Conservation (phyloP, 768 basidiomycete genomes). For the Terana coerulea region DNA sequence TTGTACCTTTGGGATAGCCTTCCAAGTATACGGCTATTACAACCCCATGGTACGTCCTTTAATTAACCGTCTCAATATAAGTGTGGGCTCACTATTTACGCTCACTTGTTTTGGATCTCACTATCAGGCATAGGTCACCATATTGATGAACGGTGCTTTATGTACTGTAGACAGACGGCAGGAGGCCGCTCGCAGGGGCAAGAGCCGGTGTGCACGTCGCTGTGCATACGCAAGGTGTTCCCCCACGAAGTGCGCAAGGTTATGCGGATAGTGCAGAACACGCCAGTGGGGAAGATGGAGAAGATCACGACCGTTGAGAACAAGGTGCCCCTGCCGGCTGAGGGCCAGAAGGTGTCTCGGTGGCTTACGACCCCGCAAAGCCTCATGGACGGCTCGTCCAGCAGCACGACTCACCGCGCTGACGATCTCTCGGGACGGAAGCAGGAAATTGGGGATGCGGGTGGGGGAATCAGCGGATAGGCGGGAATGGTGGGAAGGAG, state of each 20-base stretch:
- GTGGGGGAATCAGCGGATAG: too few species aligned
- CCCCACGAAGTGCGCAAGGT: slow-evolving; percentile 28
- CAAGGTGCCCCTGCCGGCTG: slow-evolving; percentile 59
- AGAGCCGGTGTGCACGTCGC: slow-evolving; percentile 31
- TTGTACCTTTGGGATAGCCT: slow-evolving; percentile 17
- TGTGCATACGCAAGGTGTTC: slow-evolving; percentile 36
- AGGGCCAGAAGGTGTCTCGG: slow-evolving; percentile 47
- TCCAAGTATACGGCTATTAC: slow-evolving; percentile 22
- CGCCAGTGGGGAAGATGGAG: not conserved
- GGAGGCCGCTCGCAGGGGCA: slow-evolving; percentile 26
- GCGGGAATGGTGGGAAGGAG: slow-evolving; percentile 8
- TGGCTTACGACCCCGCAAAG: not conserved
- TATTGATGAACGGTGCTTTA: slow-evolving; percentile 33
- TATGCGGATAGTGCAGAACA: not conserved
- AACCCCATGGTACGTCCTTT: slow-evolving; percentile 21
- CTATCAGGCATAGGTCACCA: too few species aligned
- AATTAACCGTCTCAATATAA: not conserved
- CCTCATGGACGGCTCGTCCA: too few species aligned
- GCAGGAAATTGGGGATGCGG: too few species aligned
- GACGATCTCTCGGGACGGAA: too few species aligned
- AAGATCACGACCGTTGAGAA: slow-evolving; percentile 4
- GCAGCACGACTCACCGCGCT: too few species aligned
- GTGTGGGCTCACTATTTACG: not conserved
- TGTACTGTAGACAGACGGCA: slow-evolving; percentile 32
- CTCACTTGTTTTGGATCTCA: slow-evolving; percentile 1